Percentiles rank a stretch among this genome's conserved stretches.
These are phyloP conservation scores for Schizochytrium sp. DNA, from an alignment of 108 stramenopile species.

Conservation along the genomic window DNA sequence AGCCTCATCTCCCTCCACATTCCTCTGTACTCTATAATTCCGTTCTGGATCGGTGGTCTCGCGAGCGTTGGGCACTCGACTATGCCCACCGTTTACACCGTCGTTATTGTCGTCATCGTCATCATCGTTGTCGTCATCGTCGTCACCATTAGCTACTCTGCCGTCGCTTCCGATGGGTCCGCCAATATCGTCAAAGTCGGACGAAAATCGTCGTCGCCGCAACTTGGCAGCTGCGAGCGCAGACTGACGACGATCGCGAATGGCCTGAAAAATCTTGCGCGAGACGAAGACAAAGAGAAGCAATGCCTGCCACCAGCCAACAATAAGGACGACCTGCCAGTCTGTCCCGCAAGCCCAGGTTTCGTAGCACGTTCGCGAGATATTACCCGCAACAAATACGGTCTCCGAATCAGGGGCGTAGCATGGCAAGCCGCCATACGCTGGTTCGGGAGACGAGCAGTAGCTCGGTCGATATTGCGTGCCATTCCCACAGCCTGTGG, in stretches of 20 bases:
- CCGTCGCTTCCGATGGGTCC: neutral
- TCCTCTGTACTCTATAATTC: neutral
- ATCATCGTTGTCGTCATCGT: neutral
- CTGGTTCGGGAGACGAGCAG: neutral
- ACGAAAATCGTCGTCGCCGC: neutral
- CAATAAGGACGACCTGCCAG: neutral
- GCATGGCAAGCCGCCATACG: neutral
- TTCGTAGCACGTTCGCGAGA: neutral
- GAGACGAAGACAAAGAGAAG: neutral
- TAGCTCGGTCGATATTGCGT: neutral
- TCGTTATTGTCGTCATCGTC: neutral
- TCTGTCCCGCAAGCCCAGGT: neutral
- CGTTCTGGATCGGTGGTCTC: too few species aligned
- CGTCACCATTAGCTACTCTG: neutral
- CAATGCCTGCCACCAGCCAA: conserved; percentile 4
- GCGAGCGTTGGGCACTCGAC: too few species aligned
- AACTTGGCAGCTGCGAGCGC: neutral
- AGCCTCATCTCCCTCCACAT: neutral
- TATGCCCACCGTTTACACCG: neutral
- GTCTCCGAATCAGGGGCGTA: neutral
- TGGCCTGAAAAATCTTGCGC: neutral
- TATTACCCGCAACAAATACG: neutral
- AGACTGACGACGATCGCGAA: neutral
- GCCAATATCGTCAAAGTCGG: neutral
- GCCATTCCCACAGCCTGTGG: neutral